A percentile compares a stretch with the other conserved stretches of the same genome.
These are phyloP conservation scores for Ligustrum vulgare DNA, from an alignment of 257 asterid species.

Conservation along the genomic window DNA sequence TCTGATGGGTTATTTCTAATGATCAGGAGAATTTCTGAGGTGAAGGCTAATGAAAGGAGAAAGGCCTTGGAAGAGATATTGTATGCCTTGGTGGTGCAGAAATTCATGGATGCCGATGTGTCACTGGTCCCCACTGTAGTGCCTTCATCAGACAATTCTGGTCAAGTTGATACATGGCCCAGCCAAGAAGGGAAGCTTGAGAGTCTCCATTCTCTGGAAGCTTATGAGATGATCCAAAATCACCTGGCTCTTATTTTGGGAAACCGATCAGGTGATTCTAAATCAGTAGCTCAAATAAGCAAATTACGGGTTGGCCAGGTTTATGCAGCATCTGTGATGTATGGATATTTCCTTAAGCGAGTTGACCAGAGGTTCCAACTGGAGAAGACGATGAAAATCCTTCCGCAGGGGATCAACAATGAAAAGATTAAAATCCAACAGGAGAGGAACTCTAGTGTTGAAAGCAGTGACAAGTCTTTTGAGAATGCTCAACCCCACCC, in stretches of 20 bases:
- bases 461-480: constrained; percentile 17
- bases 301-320: constrained; percentile 87
- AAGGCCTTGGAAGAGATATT: constrained; percentile 87
- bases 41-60: constrained; percentile 82
- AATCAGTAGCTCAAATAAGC: constrained; percentile 63
- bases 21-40: constrained; percentile 93
- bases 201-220: constrained; percentile 83
- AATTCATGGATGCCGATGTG: constrained; percentile 84
- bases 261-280: constrained; percentile 47
- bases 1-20: constrained; percentile 20
- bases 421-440: constrained; percentile 34
- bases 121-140: constrained; percentile 61
- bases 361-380: constrained; percentile 92
- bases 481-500: constrained; percentile 54
- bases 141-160: constrained; percentile 50
- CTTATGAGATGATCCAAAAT: constrained; percentile 89
- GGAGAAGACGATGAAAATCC: constrained; percentile 82
- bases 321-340: constrained; percentile 94
- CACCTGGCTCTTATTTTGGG: constrained; percentile 87
- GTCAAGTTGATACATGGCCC: constrained; percentile 60
- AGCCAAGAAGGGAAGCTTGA: constrained; percentile 56
- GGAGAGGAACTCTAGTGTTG: constrained; percentile 32
- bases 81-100: constrained; percentile 83
- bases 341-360: constrained; percentile 86
- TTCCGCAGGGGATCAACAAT: constrained; percentile 50